Conservation (phyloP, 2,329 filamentous ascomycete species). For the Claviceps sp. region DNA sequence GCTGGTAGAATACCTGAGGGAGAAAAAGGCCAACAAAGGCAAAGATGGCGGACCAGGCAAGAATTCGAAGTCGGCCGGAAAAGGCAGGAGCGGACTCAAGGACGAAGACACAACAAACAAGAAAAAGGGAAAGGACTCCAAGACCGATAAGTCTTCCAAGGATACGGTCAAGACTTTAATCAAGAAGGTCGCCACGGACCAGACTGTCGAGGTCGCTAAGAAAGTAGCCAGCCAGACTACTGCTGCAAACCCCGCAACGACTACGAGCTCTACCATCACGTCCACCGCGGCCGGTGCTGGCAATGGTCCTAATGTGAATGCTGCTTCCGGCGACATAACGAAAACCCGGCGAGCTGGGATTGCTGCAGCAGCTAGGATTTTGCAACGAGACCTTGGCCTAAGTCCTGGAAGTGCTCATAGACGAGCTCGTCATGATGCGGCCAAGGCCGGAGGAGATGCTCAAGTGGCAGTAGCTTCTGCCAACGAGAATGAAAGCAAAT, state of each 20-base stretch:
- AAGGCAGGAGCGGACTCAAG: constrained; percentile 29
- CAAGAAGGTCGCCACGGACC: constrained; percentile 41
- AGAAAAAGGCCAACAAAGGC: constrained; percentile 71
- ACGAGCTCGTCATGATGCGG: constrained; percentile 43
- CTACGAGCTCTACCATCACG: neutral
- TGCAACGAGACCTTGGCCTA: constrained; percentile 53
- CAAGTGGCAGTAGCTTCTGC: constrained; percentile 21
- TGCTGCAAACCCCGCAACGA: constrained; percentile 19
- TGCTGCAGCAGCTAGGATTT: constrained; percentile 47
- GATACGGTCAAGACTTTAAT: constrained; percentile 51
- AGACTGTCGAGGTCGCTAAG: constrained; percentile 33
- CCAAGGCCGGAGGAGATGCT: constrained; percentile 38
- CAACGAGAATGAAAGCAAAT: constrained; percentile 17
- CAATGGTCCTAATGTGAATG: constrained; percentile 23
- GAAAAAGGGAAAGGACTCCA: constrained; percentile 52
- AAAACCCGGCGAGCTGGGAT: constrained; percentile 49
- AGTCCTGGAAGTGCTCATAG: constrained; percentile 50
- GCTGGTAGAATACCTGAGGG: constrained; percentile 75
- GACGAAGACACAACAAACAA: constrained; percentile 44
- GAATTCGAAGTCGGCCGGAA: constrained; percentile 38
- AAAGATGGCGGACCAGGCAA: constrained; percentile 36
- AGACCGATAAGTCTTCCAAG: constrained; percentile 38
- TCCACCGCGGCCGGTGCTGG: constrained; percentile 16
- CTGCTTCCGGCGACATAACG: constrained; percentile 12
- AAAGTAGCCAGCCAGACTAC: constrained; percentile 23